A percentile compares a stretch with the other conserved stretches of the same genome.
Evolutionary conservation across 768 basidiomycete species (phyloP).

Genomic region (Boletus sp.): DNA sequence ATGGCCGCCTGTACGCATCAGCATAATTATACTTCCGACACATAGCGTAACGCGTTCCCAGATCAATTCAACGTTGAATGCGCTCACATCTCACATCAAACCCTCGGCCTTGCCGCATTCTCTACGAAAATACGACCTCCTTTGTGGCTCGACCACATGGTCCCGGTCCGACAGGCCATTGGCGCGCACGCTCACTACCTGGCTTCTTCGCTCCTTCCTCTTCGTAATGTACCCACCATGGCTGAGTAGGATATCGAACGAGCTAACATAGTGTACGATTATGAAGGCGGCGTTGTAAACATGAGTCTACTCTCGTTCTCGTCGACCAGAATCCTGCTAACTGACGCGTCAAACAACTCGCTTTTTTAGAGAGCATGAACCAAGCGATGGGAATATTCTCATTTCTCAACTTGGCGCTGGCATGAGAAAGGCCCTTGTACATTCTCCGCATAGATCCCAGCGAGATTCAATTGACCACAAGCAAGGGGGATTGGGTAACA

Average conservation of each 20-base stretch:
- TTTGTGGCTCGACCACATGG: background rate
- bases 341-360: background rate
- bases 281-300: background rate
- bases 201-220: background rate
- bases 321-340: background rate
- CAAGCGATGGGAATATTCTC: constrained; percentile 10
- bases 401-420: background rate
- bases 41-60: background rate
- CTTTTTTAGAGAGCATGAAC: background rate
- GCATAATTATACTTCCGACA: background rate
- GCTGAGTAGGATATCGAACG: background rate
- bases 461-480: background rate
- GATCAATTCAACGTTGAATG: background rate
- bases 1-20: background rate
- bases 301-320: background rate
- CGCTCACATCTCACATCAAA: background rate
- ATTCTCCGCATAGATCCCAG: background rate
- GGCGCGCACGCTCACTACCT: background rate
- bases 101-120: background rate
- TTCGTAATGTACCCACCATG: background rate
- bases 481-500: constrained; percentile 1
- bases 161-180: background rate
- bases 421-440: constrained; percentile 6
- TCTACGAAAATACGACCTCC: background rate
- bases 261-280: background rate